These are phyloP conservation scores for Suillus decipiens DNA, from an alignment of 768 basidiomycete genomes.

Conservation along the genomic window DNA sequence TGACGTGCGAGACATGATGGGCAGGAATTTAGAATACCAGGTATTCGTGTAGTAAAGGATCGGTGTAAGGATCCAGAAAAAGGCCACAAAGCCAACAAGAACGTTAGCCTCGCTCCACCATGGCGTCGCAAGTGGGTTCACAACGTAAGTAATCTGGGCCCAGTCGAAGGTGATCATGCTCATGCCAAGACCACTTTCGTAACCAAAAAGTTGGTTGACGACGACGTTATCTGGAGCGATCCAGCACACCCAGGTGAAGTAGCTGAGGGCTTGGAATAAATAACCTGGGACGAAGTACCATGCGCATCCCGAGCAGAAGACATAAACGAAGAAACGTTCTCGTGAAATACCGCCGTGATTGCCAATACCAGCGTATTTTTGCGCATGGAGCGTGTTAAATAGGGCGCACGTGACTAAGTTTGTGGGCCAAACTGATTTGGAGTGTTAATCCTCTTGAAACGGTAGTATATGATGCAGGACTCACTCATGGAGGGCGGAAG, in stretches of 20 bases:
- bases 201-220: slow-evolving; percentile 36
- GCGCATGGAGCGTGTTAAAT: slow-evolving; percentile 26
- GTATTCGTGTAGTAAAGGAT: slow-evolving; percentile 37
- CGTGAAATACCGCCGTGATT: slow-evolving; percentile 18
- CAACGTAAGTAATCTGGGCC: slow-evolving; percentile 63
- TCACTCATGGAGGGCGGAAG: slow-evolving; percentile 65
- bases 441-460: slow-evolving; percentile 7
- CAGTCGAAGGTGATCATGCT: slow-evolving; percentile 41
- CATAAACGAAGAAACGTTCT: slow-evolving; percentile 25
- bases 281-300: slow-evolving; percentile 38
- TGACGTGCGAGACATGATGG: slow-evolving; percentile 41
- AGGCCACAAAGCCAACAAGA: slow-evolving; percentile 37
- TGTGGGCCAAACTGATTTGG: slow-evolving; percentile 28
- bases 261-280: slow-evolving; percentile 27
- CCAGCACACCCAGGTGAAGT: slow-evolving; percentile 51
- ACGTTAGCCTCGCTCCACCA: slow-evolving; percentile 44
- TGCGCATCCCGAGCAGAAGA: slow-evolving; percentile 10
- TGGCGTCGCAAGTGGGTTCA: slow-evolving; percentile 36
- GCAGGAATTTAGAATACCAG: slow-evolving; percentile 40
- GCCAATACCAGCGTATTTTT: slow-evolving; percentile 24
- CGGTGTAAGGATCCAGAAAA: slow-evolving; percentile 35
- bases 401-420: slow-evolving; percentile 30
- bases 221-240: slow-evolving; percentile 38
- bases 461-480: slow-evolving; percentile 40
- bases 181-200: slow-evolving; percentile 37